These are phyloP conservation scores for Populus trichocarpa DNA, from an alignment of 441 rosid genomes.

Conservation along the genomic window DNA sequence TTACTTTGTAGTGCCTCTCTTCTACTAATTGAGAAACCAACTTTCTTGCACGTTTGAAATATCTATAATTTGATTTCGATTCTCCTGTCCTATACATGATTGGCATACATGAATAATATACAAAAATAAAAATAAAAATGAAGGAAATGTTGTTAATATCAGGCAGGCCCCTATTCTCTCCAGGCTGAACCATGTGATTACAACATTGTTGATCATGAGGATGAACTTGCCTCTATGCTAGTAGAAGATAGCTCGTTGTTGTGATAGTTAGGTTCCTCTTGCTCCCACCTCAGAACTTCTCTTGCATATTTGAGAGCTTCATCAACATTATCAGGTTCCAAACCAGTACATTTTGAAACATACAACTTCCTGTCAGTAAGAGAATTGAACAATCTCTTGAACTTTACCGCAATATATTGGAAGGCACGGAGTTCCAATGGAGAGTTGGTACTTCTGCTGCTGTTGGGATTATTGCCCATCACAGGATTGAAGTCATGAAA, in stretches of 20 bases:
- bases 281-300: slow-evolving; percentile 85
- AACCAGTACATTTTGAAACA: slow-evolving; percentile 59
- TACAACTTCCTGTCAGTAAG: slow-evolving; percentile 67
- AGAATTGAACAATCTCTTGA: slow-evolving; percentile 71
- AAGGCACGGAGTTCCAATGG: slow-evolving; percentile 73
- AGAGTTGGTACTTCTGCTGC: slow-evolving; percentile 51
- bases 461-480: slow-evolving; percentile 50
- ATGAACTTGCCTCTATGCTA: slow-evolving; percentile 55
- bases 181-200: not conserved
- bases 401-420: slow-evolving; percentile 76
- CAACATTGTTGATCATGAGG: slow-evolving; percentile 26
- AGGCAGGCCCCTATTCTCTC: not conserved
- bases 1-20: not conserved
- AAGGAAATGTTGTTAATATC: not conserved
- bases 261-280: slow-evolving; percentile 41
- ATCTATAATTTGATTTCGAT: not conserved
- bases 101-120: not conserved
- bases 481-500: slow-evolving; percentile 82
- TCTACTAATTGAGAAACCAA: no score
- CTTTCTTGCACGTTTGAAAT: not conserved
- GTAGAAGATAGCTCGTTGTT: slow-evolving; percentile 45
- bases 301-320: slow-evolving; percentile 67
- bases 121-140: not conserved
- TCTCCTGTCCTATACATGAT: not conserved
- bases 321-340: slow-evolving; percentile 69